These are phyloP conservation scores for Trametes elegans DNA, from an alignment of 768 basidiomycete species.

Conservation along the genomic window DNA sequence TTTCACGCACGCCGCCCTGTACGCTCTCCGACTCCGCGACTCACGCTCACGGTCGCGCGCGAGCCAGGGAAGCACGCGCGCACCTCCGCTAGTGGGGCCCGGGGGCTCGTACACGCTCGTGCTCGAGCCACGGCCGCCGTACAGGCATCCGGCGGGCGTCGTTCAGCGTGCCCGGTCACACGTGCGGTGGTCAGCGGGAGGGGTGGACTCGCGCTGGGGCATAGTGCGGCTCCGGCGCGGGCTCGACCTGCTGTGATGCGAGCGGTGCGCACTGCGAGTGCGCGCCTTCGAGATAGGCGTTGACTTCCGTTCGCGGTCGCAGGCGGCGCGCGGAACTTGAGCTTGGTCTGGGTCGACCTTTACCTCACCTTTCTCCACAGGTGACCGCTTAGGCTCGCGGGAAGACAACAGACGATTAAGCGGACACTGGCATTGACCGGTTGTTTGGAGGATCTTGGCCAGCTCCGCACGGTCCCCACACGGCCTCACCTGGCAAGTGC, in stretches of 20 bases:
- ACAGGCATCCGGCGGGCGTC: not conserved
- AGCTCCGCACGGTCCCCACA: conserved; percentile 31
- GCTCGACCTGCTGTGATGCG: not conserved
- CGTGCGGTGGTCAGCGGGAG: not conserved
- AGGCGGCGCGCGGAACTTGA: not conserved
- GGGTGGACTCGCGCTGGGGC: conserved; percentile 1
- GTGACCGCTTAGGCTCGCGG: conserved; percentile 60
- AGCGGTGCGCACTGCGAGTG: not conserved
- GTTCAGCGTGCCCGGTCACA: not conserved
- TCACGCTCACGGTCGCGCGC: too few relatives aligned
- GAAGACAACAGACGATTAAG: conserved; percentile 76
- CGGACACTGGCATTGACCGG: conserved; percentile 55
- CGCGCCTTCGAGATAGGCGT: not conserved
- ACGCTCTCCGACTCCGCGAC: conserved; percentile 1
- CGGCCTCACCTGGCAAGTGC: conserved; percentile 9
- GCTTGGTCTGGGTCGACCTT: not conserved
- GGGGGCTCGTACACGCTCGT: too few relatives aligned
- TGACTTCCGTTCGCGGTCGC: too few relatives aligned
- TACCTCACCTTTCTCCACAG: conserved; percentile 37
- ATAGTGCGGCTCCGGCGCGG: conserved; percentile 7
- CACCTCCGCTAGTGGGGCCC: too few relatives aligned
- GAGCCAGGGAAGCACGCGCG: too few relatives aligned
- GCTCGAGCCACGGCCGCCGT: too few relatives aligned
- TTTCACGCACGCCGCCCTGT: too few relatives aligned
- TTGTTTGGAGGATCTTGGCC: conserved; percentile 63